A percentile compares a stretch with the other conserved stretches of the same genome.
Conservation (phyloP, 139 green algal species). For the Nannochloris sp. region DNA sequence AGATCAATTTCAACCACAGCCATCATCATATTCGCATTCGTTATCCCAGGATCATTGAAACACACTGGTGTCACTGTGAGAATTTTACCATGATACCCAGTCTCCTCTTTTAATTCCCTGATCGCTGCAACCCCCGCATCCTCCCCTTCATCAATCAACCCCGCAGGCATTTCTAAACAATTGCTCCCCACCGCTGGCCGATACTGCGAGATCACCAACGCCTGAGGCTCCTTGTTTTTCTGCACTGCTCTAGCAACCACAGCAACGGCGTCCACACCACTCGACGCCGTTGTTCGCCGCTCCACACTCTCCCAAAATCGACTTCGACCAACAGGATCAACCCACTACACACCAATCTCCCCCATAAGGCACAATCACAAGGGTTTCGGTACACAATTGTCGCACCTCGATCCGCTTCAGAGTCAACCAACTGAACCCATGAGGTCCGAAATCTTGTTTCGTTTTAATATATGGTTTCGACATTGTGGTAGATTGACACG, state of each 20-base stretch:
- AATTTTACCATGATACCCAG: slow-evolving; percentile 42
- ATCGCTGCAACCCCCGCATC: slow-evolving; percentile 36
- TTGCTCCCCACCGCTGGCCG: slow-evolving; percentile 29
- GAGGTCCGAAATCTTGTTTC: slow-evolving; percentile 17
- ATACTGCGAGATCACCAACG: slow-evolving; percentile 38
- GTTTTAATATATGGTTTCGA: slow-evolving; percentile 4
- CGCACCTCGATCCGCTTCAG: slow-evolving; percentile 29
- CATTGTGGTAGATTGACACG: background rate
- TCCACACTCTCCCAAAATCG: slow-evolving; percentile 42
- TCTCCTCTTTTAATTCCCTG: slow-evolving; percentile 60
- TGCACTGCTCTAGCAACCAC: slow-evolving; percentile 30
- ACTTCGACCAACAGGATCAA: slow-evolving; percentile 26
- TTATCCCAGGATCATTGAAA: slow-evolving; percentile 46
- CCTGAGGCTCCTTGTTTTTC: slow-evolving; percentile 2
- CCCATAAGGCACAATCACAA: too few relatives aligned
- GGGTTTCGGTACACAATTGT: background rate
- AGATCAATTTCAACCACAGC: slow-evolving; percentile 41
- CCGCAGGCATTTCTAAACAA: slow-evolving; percentile 55
- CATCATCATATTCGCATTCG: slow-evolving; percentile 42
- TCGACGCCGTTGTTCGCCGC: slow-evolving; percentile 23
- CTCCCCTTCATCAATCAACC: slow-evolving; percentile 52
- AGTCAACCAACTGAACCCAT: slow-evolving; percentile 34
- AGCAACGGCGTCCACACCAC: slow-evolving; percentile 32
- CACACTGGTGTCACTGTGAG: slow-evolving; percentile 19
- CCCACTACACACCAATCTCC: slow-evolving; percentile 21